Conservation (phyloP, 345 rosid species). For the Erucastrum elatum region DNA sequence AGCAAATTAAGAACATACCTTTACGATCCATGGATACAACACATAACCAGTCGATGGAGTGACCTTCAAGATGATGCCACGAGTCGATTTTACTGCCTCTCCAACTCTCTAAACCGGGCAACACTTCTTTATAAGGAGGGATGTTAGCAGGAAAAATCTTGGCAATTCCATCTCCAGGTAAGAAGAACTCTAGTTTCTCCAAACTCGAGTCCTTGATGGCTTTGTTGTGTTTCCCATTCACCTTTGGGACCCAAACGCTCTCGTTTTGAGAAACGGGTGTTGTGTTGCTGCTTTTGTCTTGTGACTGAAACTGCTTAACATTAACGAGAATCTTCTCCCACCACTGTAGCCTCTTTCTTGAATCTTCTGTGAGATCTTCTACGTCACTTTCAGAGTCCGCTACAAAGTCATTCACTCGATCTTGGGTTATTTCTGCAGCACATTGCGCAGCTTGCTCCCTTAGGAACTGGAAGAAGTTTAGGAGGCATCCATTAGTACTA, state of each 20-base stretch:
- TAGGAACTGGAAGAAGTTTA: constrained; percentile 61
- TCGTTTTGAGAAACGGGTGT: constrained; percentile 44
- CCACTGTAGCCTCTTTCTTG: constrained; percentile 51
- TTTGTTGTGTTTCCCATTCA: constrained; percentile 89
- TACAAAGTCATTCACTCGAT: constrained; percentile 62
- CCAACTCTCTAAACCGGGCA: constrained; percentile 90
- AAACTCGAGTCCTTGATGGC: constrained; percentile 49
- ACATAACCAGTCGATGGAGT: constrained; percentile 85
- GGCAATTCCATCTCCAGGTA: constrained; percentile 69
- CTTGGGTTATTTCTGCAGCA: constrained; percentile 79
- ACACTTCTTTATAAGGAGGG: constrained; percentile 71
- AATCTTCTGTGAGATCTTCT: constrained; percentile 54
- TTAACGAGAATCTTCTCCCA: constrained; percentile 70
- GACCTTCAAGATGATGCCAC: constrained; percentile 95
- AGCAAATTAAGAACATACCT: constrained; percentile 49
- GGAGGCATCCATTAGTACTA: constrained; percentile 14
- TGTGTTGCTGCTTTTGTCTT: constrained; percentile 41
- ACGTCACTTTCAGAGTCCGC: constrained; percentile 72
- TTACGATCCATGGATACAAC: constrained; percentile 83
- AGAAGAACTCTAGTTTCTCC: constrained; percentile 46
- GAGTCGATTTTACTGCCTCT: constrained; percentile 76
- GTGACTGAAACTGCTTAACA: constrained; percentile 52
- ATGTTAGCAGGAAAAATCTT: constrained; percentile 62
- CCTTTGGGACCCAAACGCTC: constrained; percentile 59
- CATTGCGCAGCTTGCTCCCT: constrained; percentile 90